Evolutionary conservation across 2,329 filamentous ascomycete genomes (phyloP).

Genomic region (Balansia obtecta): DNA sequence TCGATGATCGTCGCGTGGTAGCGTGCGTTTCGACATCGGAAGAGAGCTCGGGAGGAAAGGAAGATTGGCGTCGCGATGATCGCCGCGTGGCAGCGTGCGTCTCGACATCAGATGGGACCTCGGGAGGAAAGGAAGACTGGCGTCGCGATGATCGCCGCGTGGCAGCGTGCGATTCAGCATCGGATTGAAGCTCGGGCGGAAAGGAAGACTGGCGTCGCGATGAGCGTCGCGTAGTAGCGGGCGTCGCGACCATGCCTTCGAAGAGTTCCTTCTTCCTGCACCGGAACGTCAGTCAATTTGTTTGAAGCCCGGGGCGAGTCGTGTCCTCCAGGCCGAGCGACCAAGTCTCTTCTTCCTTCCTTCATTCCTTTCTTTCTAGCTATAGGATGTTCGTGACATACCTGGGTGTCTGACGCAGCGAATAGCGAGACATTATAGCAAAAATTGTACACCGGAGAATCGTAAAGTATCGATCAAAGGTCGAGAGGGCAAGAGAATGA

Average conservation of each 20-base stretch:
- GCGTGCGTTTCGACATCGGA: conserved; percentile 25
- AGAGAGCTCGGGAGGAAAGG: too few species aligned
- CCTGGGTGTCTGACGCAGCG: conserved; percentile 20
- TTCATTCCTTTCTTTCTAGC: too few species aligned
- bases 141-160: conserved; percentile 33
- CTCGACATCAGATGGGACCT: conserved; percentile 32
- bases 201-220: conserved; percentile 39
- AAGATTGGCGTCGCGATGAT: too few species aligned
- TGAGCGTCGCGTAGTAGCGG: conserved; percentile 26
- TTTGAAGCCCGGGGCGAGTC: background rate
- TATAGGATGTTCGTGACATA: conserved; percentile 8
- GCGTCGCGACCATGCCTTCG: conserved; percentile 48
- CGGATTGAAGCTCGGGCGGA: conserved; percentile 27
- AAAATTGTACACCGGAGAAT: background rate
- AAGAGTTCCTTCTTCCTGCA: conserved; percentile 48
- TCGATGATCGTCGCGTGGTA: conserved; percentile 26
- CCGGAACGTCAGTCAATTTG: conserved; percentile 1
- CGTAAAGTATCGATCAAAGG: background rate
- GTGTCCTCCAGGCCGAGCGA: too few species aligned
- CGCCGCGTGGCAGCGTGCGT: too few species aligned
- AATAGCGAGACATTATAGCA: conserved; percentile 16
- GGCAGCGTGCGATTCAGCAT: conserved; percentile 25
- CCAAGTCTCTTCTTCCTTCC: too few species aligned
- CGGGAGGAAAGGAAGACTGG: conserved; percentile 34
- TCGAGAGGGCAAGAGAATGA: background rate